Percentiles rank a stretch among this genome's conserved stretches.
These are phyloP conservation scores for Saturnispora sanitii DNA, from an alignment of 805 yeast species.

Conservation along the genomic window DNA sequence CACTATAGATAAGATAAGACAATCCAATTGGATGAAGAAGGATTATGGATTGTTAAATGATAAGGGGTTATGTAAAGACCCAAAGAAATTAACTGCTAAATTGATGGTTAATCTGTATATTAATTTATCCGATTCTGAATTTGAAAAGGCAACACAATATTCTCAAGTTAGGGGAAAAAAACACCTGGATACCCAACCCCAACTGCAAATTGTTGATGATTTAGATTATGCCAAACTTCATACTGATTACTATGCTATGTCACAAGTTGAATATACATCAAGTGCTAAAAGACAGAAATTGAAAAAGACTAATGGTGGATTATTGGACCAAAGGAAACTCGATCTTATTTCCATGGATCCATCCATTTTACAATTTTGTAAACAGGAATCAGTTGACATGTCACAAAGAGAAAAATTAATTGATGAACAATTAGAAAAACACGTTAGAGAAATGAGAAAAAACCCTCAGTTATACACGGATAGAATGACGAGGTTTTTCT, in stretches of 20 bases:
- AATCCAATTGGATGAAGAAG: constrained; percentile 48
- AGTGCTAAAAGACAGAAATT: constrained; percentile 26
- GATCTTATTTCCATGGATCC: constrained; percentile 41
- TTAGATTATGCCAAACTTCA: constrained; percentile 16
- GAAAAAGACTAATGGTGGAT: constrained; percentile 21
- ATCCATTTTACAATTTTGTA: constrained; percentile 36
- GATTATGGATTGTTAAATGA: constrained; percentile 33
- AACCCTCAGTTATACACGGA: constrained; percentile 29
- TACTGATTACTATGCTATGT: constrained; percentile 27
- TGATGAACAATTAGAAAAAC: constrained; percentile 17
- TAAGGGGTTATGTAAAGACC: constrained; percentile 45
- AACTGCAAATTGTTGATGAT: constrained; percentile 31
- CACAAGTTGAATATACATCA: constrained; percentile 35
- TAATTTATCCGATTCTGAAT: constrained; percentile 41
- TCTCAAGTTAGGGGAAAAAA: constrained; percentile 14
- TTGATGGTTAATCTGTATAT: constrained; percentile 44
- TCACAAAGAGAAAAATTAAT: constrained; percentile 20
- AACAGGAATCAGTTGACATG: constrained; percentile 14
- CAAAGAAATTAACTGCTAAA: constrained; percentile 39
- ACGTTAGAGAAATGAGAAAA: constrained; percentile 9
- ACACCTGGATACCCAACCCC: constrained; percentile 38
- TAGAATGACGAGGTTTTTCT: constrained; percentile 44
- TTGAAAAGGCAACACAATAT: constrained; percentile 22
- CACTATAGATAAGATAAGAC: constrained; percentile 30
- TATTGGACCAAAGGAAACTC: constrained; percentile 14